phyloP scores from a whole-genome alignment of 73 alveolate genomes.

The Tetrahymena elliotti region DNA sequence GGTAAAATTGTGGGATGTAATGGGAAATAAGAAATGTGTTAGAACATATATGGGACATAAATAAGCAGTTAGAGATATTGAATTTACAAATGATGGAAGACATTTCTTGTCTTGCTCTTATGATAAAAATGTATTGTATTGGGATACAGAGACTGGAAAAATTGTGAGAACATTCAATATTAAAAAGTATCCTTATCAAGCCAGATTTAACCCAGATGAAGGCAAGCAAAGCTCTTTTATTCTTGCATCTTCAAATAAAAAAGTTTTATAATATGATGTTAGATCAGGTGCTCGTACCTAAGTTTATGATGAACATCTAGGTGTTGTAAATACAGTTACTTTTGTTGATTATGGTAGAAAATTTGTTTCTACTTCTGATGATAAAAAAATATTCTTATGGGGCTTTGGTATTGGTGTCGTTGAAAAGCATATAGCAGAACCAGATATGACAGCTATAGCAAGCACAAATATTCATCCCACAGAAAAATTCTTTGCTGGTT shows the following conservation, averaged over 20 bases:
- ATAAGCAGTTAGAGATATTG: slow-evolving; percentile 92
- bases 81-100: slow-evolving; percentile 88
- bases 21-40: slow-evolving; percentile 83
- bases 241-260: slow-evolving; percentile 81
- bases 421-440: slow-evolving; percentile 90
- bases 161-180: slow-evolving; percentile 70
- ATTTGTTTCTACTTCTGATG: slow-evolving; percentile 96
- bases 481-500: slow-evolving; percentile 91
- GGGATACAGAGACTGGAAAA: slow-evolving; percentile 99
- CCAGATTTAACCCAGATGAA: slow-evolving; percentile 79
- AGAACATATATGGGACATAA: slow-evolving; percentile 94
- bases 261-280: slow-evolving; percentile 79
- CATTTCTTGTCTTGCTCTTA: slow-evolving; percentile 82
- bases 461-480: slow-evolving; percentile 90
- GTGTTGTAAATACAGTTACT: slow-evolving; percentile 81
- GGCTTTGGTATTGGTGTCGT: slow-evolving; percentile 97
- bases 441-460: slow-evolving; percentile 93
- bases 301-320: slow-evolving; percentile 92
- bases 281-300: slow-evolving; percentile 69
- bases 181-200: slow-evolving; percentile 87
- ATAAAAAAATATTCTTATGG: slow-evolving; percentile 93
- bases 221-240: slow-evolving; percentile 82
- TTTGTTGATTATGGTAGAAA: slow-evolving; percentile 81
- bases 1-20: slow-evolving; percentile 95
- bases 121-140: slow-evolving; percentile 81